A percentile compares a stretch with the other conserved stretches of the same genome.
phyloP scores from a whole-genome alignment of 1,284 basidiomycete genomes.

The Bondarzewia mesenterica region DNA sequence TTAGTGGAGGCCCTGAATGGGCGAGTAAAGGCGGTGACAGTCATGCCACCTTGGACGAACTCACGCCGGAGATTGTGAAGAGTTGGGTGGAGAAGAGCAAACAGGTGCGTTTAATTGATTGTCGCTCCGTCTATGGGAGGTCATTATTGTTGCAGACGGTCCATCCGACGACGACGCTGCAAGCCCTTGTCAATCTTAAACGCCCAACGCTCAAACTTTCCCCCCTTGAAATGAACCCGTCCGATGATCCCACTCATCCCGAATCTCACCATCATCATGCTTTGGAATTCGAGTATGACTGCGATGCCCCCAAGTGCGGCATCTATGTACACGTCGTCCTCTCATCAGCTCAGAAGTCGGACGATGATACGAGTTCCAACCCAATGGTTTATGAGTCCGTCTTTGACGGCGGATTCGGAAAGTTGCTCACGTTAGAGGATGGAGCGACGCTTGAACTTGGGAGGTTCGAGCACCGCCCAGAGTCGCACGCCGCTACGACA shows the following conservation, averaged over 20 bases:
- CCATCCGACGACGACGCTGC: slow-evolving; percentile 82
- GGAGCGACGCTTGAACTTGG: slow-evolving; percentile 69
- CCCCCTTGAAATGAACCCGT: slow-evolving; percentile 45
- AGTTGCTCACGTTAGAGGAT: slow-evolving; percentile 62
- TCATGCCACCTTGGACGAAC: slow-evolving; percentile 42
- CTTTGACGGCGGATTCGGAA: slow-evolving; percentile 76
- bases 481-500: background rate
- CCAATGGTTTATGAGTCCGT: slow-evolving; percentile 67
- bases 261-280: slow-evolving; percentile 56
- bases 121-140: background rate
- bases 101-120: slow-evolving; percentile 42
- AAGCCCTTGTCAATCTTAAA: slow-evolving; percentile 88
- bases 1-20: slow-evolving; percentile 35
- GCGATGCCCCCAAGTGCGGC: slow-evolving; percentile 74
- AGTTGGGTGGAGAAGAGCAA: slow-evolving; percentile 81
- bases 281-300: slow-evolving; percentile 85
- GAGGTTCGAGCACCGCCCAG: slow-evolving; percentile 40
- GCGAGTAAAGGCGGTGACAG: slow-evolving; percentile 29
- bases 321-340: slow-evolving; percentile 70
- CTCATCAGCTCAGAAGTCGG: slow-evolving; percentile 32
- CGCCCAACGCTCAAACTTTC: slow-evolving; percentile 71
- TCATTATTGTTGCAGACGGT: slow-evolving; percentile 36
- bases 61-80: slow-evolving; percentile 72
- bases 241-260: slow-evolving; percentile 31
- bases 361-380: slow-evolving; percentile 34